Conservation (phyloP, 2,329 filamentous ascomycete genomes). For the Sordariomycetes sp. region DNA sequence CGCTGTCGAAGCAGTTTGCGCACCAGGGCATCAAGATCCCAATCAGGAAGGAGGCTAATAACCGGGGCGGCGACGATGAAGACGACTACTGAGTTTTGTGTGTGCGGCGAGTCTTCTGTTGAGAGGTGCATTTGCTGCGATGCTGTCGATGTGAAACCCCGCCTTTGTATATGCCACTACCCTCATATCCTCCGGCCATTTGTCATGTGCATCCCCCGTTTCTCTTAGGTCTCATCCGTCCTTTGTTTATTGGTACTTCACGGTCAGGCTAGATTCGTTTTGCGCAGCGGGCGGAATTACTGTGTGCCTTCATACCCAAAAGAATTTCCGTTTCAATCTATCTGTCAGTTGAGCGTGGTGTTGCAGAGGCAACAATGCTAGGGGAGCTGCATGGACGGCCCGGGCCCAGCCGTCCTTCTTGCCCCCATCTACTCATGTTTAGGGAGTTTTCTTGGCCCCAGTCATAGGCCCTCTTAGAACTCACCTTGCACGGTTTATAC, state of each 20-base stretch:
- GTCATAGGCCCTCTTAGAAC: background rate
- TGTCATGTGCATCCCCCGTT: background rate
- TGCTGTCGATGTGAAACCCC: background rate
- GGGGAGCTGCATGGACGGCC: background rate
- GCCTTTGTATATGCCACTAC: background rate
- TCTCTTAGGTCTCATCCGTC: background rate
- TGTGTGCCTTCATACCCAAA: background rate
- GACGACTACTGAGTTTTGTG: constrained; percentile 23
- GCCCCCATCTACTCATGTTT: background rate
- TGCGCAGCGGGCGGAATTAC: background rate
- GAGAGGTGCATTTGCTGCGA: background rate
- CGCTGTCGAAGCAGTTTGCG: constrained; percentile 85
- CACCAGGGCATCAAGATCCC: constrained; percentile 93
- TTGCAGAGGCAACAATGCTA: background rate
- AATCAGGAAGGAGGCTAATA: constrained; percentile 71
- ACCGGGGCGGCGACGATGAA: constrained; percentile 36
- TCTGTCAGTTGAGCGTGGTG: background rate
- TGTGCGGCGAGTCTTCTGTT: background rate
- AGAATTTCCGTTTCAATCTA: background rate
- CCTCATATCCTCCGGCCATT: background rate
- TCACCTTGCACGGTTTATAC: background rate
- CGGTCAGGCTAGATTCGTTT: background rate
- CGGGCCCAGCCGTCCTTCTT: background rate
- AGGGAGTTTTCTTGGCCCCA: background rate
- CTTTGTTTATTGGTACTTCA: background rate